Conservation (phyloP, 2,329 filamentous ascomycete species). For the Colletotrichum eleusines region DNA sequence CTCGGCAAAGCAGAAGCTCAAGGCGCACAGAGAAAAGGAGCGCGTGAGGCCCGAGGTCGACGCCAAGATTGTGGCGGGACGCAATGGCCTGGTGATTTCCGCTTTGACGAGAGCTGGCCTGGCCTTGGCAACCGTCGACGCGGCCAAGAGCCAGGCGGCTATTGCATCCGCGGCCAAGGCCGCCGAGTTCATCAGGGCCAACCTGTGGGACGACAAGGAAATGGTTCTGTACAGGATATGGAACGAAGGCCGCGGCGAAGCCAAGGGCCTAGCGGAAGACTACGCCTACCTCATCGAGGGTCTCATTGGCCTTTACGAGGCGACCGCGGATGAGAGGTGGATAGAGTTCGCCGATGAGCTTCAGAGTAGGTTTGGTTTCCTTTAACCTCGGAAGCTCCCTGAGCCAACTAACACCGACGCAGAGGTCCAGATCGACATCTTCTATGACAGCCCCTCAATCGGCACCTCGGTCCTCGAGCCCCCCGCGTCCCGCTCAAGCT, state of each 20-base stretch:
- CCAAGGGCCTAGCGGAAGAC: conserved; percentile 89
- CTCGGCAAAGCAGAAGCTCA: conserved; percentile 75
- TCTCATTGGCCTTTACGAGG: conserved; percentile 85
- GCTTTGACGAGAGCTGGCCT: conserved; percentile 82
- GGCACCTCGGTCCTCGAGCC: conserved; percentile 47
- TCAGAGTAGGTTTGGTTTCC: conserved; percentile 71
- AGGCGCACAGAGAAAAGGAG: conserved; percentile 77
- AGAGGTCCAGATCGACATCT: conserved; percentile 80
- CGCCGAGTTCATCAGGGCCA: conserved; percentile 76
- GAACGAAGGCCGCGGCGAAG: conserved; percentile 71
- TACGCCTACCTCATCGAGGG: conserved; percentile 91
- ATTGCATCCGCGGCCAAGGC: conserved; percentile 75
- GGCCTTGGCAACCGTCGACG: conserved; percentile 71
- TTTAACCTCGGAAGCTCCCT: neutral
- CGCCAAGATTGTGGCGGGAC: conserved; percentile 87
- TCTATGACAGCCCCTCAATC: conserved; percentile 73
- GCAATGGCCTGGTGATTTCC: conserved; percentile 90
- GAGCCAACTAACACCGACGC: conserved; percentile 34
- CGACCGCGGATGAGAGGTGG: conserved; percentile 80
- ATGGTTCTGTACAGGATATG: conserved; percentile 81
- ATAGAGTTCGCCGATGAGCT: conserved; percentile 85
- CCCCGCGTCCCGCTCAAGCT: conserved; percentile 55
- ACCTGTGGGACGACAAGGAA: conserved; percentile 76
- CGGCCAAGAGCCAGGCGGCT: conserved; percentile 70
- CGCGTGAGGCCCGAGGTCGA: conserved; percentile 84